These are phyloP conservation scores for Fraxinus excelsior DNA, from an alignment of 257 asterid species.

Conservation along the genomic window DNA sequence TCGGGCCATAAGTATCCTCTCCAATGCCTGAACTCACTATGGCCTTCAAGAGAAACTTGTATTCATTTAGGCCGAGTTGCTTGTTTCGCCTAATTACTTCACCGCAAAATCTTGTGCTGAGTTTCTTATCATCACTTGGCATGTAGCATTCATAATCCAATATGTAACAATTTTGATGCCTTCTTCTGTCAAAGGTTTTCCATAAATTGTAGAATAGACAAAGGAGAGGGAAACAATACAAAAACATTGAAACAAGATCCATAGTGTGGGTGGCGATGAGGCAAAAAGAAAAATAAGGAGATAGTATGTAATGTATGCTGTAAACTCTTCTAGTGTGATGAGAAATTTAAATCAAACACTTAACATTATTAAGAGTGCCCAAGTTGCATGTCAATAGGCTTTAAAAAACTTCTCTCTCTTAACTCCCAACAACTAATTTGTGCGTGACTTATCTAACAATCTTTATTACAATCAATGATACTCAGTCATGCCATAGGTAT, in stretches of 20 bases:
- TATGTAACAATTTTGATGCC: constrained; percentile 62
- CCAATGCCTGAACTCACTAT: constrained; percentile 90
- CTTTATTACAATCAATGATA: too few relatives aligned
- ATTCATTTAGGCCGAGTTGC: constrained; percentile 67
- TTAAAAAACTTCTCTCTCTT: constrained; percentile 39
- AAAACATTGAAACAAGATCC: constrained; percentile 37
- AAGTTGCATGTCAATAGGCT: constrained; percentile 42
- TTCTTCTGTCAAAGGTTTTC: constrained; percentile 29
- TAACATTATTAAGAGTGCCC: constrained; percentile 12
- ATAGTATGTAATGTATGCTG: background rate
- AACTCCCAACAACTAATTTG: constrained; percentile 57
- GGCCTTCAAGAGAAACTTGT: constrained; percentile 75
- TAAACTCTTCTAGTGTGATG: constrained; percentile 14
- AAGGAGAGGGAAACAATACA: constrained; percentile 46
- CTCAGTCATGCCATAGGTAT: constrained; percentile 15
- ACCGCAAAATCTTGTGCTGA: constrained; percentile 64
- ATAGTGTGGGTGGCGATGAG: constrained; percentile 16
- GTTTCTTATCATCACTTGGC: constrained; percentile 52
- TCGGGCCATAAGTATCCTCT: constrained; percentile 83
- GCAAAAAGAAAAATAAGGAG: background rate
- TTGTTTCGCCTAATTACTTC: constrained; percentile 68
- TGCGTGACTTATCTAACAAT: constrained; percentile 25
- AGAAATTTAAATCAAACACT: constrained; percentile 16
- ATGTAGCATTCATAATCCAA: constrained; percentile 74
- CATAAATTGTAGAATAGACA: constrained; percentile 36